Evolutionary conservation across 2,329 filamentous ascomycete species (phyloP), one percentile per base, ranked within the genome.

Genomic region (Epichloe baconii): DNA sequence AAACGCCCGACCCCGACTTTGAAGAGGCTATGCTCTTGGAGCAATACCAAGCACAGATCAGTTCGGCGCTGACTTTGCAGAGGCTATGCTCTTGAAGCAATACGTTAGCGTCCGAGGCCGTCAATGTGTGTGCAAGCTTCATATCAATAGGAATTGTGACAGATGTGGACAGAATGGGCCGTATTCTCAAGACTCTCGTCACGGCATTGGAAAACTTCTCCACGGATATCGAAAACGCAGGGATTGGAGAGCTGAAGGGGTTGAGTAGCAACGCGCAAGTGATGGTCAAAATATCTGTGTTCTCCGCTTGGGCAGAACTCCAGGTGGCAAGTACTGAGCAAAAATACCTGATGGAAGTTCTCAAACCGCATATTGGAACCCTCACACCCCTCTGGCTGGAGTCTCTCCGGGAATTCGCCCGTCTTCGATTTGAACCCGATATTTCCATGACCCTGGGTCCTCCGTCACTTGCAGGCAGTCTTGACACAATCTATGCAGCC

Each of bases 21-120:
- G 81, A 91, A n/a, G 93, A 98, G 68, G 93, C 87, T 0, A 95
- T 95, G 69, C 76, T 98, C 15, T 77, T 98, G 4, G 94, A 98
- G 66, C 93, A 98, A 67, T 98, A 98, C 62, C 94, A 98, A 68
- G 93, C 93, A 5, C 93, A 98, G 64, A 98, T 98, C 63, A 90
- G 90, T 61, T 97, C 93, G 17, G 93, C 93, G 0, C 75, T 98
- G 54, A 98, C 94, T 98, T 98, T 63, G 81, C 91, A n/a, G 93
- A 98, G 68, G 93, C 87, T 0, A 95, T 95, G 69, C 76, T 98
- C 15, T 77, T 98, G 4, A 93, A 98, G 66, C 93, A 98, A 67
- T 98, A 98, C 62, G 93, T 75, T 98, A 15, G 94, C 93, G 7
- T 90, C 93, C 0, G 91, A 96, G 64, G 93, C 94, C 15, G 88